Evolutionary conservation across 2,329 filamentous ascomycete genomes (phyloP), one percentile per base, ranked within the genome.

Genomic region (Chaetomiaceae sp.): DNA sequence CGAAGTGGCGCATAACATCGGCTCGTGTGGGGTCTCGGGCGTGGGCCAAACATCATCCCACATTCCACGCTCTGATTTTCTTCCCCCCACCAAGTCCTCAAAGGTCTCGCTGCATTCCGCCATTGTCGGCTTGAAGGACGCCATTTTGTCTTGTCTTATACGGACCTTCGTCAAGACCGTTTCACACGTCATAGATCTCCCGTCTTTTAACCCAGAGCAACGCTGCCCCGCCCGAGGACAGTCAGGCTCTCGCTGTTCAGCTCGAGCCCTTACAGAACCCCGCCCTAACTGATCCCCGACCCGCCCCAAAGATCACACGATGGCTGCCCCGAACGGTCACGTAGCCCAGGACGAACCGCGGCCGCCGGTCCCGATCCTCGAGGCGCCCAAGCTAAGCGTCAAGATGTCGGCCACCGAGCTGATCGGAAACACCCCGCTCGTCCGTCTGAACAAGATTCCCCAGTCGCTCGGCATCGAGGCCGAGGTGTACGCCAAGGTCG

Each of bases 381-480:
- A 58, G 33, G 51, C 48, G 21, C 55, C 49, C 31, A 62, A 58
- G 52, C 13, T 51, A 17, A 50, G 57, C 53, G 54, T 61, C 58
- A 62, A 61, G 56, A 46, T 59, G 63, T 84, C 82, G 50, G 87
- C 91, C 58, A 87, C 84, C 40, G 85, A 96, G 70, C 83, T 96
- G 60, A 96, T 99, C 62, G 92, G 91, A 64, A 92, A 95, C 70
- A 96, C 92, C 35, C 93, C 93, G n/a, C 83, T 99, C 48, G 89
- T 99, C 37, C 86, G 87, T 44, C 78, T 99, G 57, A 96, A 96
- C 75, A 90, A 87, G 73, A 84, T 99, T 56, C 93, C 93, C 3
- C 86, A 93, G 67, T 92, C 88, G 47, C 77, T 96, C 17, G 92
- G 92, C 47, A 87, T 99, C 63, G 83, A 93, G 67, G 88, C 87